Evolutionary conservation across 2,329 filamentous ascomycete species (phyloP), one percentile per base, ranked within the genome.

Genomic region (Lachnellula hyalina): DNA sequence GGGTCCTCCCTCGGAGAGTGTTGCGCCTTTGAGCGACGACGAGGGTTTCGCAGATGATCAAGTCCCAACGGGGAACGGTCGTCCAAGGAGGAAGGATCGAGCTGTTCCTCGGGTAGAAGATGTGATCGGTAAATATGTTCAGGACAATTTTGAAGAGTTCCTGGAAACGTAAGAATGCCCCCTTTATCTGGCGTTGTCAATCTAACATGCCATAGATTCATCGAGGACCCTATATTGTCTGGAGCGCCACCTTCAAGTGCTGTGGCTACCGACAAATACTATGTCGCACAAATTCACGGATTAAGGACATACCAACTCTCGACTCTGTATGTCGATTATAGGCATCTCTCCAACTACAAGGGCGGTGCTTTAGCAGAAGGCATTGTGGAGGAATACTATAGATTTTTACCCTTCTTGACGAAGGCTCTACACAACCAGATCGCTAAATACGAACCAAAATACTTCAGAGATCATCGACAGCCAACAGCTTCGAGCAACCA

Each of bases 401-500:
- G 94, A 63, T 96, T 96, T 70, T 80, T 95, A 23, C 94, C 94
- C 2, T 99, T 94, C 71, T 82, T 99, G 66, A 90, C 89, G 21
- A 84, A 88, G 60, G 92, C 87, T 25, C 77, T 99, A 44, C 91
- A 99, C 74, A 95, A 91, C 67, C 84, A 96, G 73, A 95, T 99
- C 65, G 87, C 90, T 63, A 96, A 96, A 74, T 87, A 96, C 74
- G 93, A 96, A 71, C 90, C 94, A 5, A 82, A 88, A 68, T 99
- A 97, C 75, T 97, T 96, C 75, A 83, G 89, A 64, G 88, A 95
- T 67, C 93, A 97, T 75, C 84, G 90, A 51, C 91, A 96, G 70
- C 86, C 90, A 5, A 87, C 86, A 2, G 84, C 86, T 47, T 87
- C 87, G 15, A 88, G 87, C 57, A 85, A 83, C 52, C 79, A 85